Conservation (phyloP, 257 asterid genomes). For the Voacanga thouarsii region DNA sequence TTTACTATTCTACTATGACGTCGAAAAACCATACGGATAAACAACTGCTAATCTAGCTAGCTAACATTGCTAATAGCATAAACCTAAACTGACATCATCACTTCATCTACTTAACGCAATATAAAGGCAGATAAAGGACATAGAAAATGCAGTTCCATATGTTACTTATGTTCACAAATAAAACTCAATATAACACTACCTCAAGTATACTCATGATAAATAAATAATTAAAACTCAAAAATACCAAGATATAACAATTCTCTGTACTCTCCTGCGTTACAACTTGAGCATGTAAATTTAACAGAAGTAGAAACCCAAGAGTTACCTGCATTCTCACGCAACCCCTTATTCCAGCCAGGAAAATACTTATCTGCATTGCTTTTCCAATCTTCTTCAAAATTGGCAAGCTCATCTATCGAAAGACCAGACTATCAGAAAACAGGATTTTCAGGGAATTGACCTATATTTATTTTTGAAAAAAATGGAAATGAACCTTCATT, state of each 20-base stretch:
- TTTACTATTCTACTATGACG: neutral
- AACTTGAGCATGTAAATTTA: neutral
- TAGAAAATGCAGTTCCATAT: neutral
- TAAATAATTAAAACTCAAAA: no score
- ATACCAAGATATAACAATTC: no score
- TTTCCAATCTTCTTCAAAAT: conserved; percentile 79
- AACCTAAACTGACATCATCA: neutral
- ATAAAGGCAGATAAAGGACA: neutral
- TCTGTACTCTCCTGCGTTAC: neutral
- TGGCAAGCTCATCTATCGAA: conserved; percentile 58
- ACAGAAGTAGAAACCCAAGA: neutral
- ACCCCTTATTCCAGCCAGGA: conserved; percentile 65
- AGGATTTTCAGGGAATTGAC: neutral
- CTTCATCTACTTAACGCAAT: neutral
- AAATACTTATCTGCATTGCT: conserved; percentile 52
- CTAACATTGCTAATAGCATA: neutral
- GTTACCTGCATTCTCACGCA: conserved; percentile 58
- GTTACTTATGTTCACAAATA: neutral
- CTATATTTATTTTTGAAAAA: neutral
- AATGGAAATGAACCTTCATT: conserved; percentile 57
- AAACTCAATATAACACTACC: neutral
- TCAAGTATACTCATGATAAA: no score
- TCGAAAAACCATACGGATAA: neutral
- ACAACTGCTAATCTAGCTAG: neutral
- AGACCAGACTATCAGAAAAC: conserved; percentile 7